Base-by-base conservation (phyloP, 2,329 filamentous ascomycete species). In the Microsporum audouinii region DNA sequence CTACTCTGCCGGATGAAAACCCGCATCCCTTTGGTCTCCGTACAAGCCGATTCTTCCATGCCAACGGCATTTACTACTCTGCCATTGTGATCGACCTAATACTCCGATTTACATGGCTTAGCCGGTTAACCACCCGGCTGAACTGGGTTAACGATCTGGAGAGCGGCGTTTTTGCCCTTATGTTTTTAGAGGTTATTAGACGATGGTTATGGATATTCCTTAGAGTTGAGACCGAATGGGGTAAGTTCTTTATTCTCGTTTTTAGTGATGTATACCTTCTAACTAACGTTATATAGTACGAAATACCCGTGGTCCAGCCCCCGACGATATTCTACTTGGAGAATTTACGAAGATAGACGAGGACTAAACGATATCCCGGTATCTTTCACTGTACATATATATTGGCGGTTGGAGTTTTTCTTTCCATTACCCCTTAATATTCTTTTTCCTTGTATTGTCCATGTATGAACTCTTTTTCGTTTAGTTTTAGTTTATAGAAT, bases 201-300 rank as follows among this genome's bases (percentile, higher is more conserved):
- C 82, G 94, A 61, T 97, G 92, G 91, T 82, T 97, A 63, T 99
- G 94, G 94, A 90, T 96, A 61, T 97, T 96, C 75, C 89, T 97
- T 75, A 84, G 94, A 7, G 86, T 95, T 45, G 94, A 99, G 79
- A 91, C 90, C 27, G 94, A 99, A 77, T 96, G 88, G 88, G 82
- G 89, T 74, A 79, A 84, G 75, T 60, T 8, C n/a, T 60, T 36
- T 17, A 47, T 60, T 49, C 31, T 31, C 6, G 36, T 17, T 34
- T n/a, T 31, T 12, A 29, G 49, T 36, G n/a, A 12, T 39, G 29
- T 34, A 27, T 7, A 31, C 51, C 58, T 34, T 45, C 47, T 65
- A 61, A 36, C 56, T 56, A 23, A 23, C 17, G 41, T 51, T 60
- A 17, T 57, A 59, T 61, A 82, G 80, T 79, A 62, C 79, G 73